Percentiles rank a stretch among this genome's conserved stretches.
phyloP scores from a whole-genome alignment of 2,329 filamentous ascomycete genomes.

The Verticillium nubilum region DNA sequence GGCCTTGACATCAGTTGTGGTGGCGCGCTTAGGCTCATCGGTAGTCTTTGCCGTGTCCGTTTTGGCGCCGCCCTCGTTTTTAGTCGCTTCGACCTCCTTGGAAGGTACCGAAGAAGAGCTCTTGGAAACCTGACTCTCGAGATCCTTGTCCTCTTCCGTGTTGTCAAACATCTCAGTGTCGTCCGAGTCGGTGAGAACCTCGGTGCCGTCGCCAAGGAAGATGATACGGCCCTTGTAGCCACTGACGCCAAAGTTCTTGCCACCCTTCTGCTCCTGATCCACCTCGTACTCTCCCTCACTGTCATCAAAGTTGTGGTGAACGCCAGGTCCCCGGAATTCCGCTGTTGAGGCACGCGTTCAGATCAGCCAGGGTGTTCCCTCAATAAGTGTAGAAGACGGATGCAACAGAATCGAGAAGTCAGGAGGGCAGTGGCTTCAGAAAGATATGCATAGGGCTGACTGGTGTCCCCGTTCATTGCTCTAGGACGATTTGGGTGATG shows the following conservation, averaged over 20 bases:
- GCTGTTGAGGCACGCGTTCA: slow-evolving; percentile 42
- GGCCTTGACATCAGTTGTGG: slow-evolving; percentile 4
- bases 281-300: slow-evolving; percentile 73
- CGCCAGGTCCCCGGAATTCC: slow-evolving; percentile 78
- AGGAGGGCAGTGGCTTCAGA: not conserved
- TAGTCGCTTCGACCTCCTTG: slow-evolving; percentile 8
- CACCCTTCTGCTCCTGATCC: slow-evolving; percentile 59
- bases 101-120: slow-evolving; percentile 25
- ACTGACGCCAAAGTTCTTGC: slow-evolving; percentile 58
- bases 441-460: not conserved
- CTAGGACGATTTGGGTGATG: slow-evolving; percentile 12
- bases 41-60: slow-evolving; percentile 6
- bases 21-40: slow-evolving; percentile 10
- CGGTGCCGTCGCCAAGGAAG: slow-evolving; percentile 89
- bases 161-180: slow-evolving; percentile 94
- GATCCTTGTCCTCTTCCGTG: slow-evolving; percentile 76
- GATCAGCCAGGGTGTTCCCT: slow-evolving; percentile 9
- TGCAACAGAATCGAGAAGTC: not conserved
- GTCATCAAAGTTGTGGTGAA: slow-evolving; percentile 78
- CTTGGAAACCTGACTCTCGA: slow-evolving; percentile 78
- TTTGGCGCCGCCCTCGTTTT: slow-evolving; percentile 17
- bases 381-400: not conserved
- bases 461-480: not conserved
- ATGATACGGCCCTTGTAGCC: slow-evolving; percentile 84
- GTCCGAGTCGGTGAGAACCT: slow-evolving; percentile 82